phyloP scores from a whole-genome alignment of 202 grass and related monocot genomes.

The Panicum virgatum region DNA sequence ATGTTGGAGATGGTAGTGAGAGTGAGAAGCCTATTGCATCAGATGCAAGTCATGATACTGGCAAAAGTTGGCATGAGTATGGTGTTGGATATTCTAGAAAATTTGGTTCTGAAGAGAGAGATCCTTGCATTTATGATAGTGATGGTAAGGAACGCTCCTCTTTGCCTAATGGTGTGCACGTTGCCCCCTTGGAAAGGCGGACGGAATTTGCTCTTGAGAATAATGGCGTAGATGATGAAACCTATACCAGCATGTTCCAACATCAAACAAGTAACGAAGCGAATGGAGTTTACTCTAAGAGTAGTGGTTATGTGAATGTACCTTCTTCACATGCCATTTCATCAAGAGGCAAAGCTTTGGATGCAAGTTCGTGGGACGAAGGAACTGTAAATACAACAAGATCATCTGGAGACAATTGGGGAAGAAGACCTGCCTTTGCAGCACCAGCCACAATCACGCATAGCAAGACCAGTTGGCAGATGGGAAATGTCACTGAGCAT shows the following conservation, averaged over 20 bases:
- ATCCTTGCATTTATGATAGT: constrained; percentile 48
- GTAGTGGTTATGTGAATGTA: constrained; percentile 42
- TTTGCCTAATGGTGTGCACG: constrained; percentile 42
- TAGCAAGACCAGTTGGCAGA: constrained; percentile 57
- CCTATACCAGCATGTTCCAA: constrained; percentile 48
- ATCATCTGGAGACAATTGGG: constrained; percentile 67
- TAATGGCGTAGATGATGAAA: constrained; percentile 48
- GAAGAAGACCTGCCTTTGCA: constrained; percentile 52
- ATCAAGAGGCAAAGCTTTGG: constrained; percentile 56
- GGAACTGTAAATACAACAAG: constrained; percentile 45
- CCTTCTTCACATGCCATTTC: constrained; percentile 50
- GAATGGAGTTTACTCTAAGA: constrained; percentile 38
- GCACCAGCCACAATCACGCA: constrained; percentile 29
- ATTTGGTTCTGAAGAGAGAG: constrained; percentile 40
- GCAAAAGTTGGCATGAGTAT: constrained; percentile 48
- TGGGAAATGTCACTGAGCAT: constrained; percentile 55
- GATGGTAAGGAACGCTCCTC: constrained; percentile 56
- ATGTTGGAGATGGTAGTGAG: constrained; percentile 45
- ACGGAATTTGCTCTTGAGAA: constrained; percentile 46
- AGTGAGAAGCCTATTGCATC: constrained; percentile 40
- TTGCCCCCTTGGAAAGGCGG: constrained; percentile 39
- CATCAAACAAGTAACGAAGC: constrained; percentile 50
- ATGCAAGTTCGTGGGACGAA: constrained; percentile 59
- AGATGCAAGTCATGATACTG: constrained; percentile 46
- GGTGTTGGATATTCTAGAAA: constrained; percentile 49